phyloP scores from a whole-genome alignment of 2,329 filamentous ascomycete species.

The Colletotrichum tropicicola region DNA sequence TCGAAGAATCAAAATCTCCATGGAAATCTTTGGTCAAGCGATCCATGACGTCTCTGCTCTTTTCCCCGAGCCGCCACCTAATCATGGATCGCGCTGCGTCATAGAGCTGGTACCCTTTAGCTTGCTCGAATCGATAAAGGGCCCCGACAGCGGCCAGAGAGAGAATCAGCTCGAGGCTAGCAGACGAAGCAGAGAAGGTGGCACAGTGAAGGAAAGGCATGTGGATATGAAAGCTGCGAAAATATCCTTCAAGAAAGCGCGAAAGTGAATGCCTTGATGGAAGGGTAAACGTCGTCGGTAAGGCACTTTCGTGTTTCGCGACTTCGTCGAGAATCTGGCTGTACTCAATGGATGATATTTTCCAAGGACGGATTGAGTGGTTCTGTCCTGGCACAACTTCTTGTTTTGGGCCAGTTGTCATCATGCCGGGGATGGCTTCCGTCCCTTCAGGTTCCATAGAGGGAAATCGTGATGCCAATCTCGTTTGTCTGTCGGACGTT shows the following conservation, averaged over 20 bases:
- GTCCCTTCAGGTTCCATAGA: not conserved
- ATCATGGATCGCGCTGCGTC: slow-evolving; percentile 64
- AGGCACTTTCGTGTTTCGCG: slow-evolving; percentile 46
- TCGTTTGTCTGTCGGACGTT: not conserved
- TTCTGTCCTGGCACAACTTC: not conserved
- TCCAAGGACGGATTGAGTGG: slow-evolving; percentile 24
- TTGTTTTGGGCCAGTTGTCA: not conserved
- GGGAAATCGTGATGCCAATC: not conserved
- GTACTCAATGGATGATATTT: slow-evolving; percentile 27
- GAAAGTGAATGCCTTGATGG: slow-evolving; percentile 57
- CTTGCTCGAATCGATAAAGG: slow-evolving; percentile 57
- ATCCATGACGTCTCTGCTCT: slow-evolving; percentile 49
- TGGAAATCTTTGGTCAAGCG: slow-evolving; percentile 5
- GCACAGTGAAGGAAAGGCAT: slow-evolving; percentile 60
- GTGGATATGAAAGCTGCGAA: slow-evolving; percentile 59
- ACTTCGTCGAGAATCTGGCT: slow-evolving; percentile 24
- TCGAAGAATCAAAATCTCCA: too few relatives aligned
- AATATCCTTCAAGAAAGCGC: slow-evolving; percentile 59
- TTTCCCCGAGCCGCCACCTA: slow-evolving; percentile 57
- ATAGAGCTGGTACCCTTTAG: slow-evolving; percentile 63
- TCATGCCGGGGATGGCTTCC: not conserved
- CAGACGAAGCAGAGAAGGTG: slow-evolving; percentile 53
- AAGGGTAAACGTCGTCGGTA: slow-evolving; percentile 49
- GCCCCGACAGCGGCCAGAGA: slow-evolving; percentile 59
- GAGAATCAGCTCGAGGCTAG: slow-evolving; percentile 56